Evolutionary conservation across 805 yeast genomes (phyloP).

Genomic region (Kockiozyma suomiensis): DNA sequence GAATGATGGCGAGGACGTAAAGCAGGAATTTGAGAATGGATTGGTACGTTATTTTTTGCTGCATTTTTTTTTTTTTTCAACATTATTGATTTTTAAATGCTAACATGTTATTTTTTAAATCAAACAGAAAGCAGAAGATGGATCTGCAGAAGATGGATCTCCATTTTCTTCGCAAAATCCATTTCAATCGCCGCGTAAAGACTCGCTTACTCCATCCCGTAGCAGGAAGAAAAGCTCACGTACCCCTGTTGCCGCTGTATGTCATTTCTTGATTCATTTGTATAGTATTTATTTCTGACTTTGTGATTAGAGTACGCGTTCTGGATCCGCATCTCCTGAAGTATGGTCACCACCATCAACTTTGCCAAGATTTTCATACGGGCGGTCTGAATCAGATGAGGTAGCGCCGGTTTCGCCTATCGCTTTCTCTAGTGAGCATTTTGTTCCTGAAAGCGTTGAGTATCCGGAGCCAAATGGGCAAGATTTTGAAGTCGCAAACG

Average conservation of each 20-base stretch:
- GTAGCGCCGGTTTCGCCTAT: constrained; percentile 9
- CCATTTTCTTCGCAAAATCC: constrained; percentile 27
- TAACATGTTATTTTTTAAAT: too few relatives aligned
- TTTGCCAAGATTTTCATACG: too few relatives aligned
- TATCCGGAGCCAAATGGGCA: constrained; percentile 2
- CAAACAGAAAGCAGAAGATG: not conserved
- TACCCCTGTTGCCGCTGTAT: not conserved
- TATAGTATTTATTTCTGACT: not conserved
- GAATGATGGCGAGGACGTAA: not conserved
- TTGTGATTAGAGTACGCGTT: not conserved
- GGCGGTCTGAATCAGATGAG: too few relatives aligned
- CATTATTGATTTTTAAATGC: too few relatives aligned
- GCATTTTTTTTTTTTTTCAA: too few relatives aligned
- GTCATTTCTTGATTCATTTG: too few relatives aligned
- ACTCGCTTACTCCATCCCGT: not conserved
- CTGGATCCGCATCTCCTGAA: not conserved
- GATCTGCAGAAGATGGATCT: constrained; percentile 9
- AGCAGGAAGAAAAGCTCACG: constrained; percentile 6
- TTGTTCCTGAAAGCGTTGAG: not conserved
- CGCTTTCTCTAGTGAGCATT: constrained; percentile 8
- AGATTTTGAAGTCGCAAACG: not conserved
- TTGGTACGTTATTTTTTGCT: too few relatives aligned
- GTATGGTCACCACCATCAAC: too few relatives aligned
- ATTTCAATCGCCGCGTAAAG: constrained; percentile 23
- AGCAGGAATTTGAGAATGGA: not conserved